Evolutionary conservation across 352 stramenopile genomes (phyloP).

Genomic region (Plasmopara halstedii): DNA sequence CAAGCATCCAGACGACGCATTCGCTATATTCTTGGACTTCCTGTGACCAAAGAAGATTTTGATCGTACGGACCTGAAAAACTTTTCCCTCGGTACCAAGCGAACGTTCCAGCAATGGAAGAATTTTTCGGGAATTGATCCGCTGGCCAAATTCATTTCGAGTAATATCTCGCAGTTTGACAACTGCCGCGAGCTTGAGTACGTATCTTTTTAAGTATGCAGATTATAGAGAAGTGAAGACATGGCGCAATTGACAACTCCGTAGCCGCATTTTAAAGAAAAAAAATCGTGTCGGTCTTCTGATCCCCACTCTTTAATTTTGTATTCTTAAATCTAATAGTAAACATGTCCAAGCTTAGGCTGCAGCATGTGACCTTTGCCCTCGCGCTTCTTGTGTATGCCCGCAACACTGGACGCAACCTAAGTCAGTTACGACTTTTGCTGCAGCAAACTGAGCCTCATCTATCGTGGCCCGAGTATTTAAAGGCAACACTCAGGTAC

Average conservation of each 20-base stretch:
- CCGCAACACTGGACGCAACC: slow-evolving; percentile 10
- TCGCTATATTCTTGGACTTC: slow-evolving; percentile 48
- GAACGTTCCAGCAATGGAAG: slow-evolving; percentile 69
- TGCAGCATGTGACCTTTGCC: slow-evolving; percentile 9
- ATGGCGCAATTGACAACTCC: no score
- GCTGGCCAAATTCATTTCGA: slow-evolving; percentile 44
- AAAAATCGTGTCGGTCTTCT: no score
- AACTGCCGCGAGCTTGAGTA: slow-evolving; percentile 66
- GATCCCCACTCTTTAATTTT: no score
- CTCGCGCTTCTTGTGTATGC: slow-evolving; percentile 17
- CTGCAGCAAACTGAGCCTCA: slow-evolving; percentile 15
- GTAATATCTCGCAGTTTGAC: slow-evolving; percentile 53
- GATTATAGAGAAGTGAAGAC: no score
- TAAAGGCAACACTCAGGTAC: slow-evolving; percentile 32
- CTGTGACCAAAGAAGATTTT: slow-evolving; percentile 60
- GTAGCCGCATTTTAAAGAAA: no score
- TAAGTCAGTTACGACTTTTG: slow-evolving; percentile 17
- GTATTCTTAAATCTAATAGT: no score
- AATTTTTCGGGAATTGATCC: slow-evolving; percentile 77
- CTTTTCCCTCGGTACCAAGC: slow-evolving; percentile 63
- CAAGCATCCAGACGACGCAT: slow-evolving; percentile 68
- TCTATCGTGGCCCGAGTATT: slow-evolving; percentile 7
- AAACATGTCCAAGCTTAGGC: no score
- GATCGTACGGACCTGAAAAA: slow-evolving; percentile 64
- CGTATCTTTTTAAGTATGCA: slow-evolving; percentile 38